These are phyloP conservation scores for Plasmopara muralis DNA, from an alignment of 352 stramenopile species.

Conservation along the genomic window DNA sequence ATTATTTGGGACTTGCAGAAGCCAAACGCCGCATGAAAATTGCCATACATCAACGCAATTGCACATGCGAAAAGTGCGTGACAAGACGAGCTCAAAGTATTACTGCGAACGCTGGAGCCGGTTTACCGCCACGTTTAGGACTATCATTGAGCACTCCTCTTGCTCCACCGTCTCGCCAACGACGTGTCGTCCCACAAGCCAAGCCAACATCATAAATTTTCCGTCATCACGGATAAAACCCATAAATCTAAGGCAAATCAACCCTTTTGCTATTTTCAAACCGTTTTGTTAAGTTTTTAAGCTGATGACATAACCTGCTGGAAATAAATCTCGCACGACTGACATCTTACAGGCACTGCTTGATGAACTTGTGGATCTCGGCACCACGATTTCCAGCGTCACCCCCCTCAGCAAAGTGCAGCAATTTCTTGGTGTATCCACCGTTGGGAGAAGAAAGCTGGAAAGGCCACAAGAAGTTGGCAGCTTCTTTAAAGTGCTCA, in stretches of 20 bases:
- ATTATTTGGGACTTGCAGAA: slow-evolving; percentile 80
- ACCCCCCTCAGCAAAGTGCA: slow-evolving; percentile 91
- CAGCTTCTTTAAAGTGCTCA: slow-evolving; percentile 98
- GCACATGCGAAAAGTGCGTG: slow-evolving; percentile 71
- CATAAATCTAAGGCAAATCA: slow-evolving; percentile 8
- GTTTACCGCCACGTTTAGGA: slow-evolving; percentile 7
- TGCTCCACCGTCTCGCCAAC: slow-evolving; percentile 36
- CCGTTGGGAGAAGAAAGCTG: slow-evolving; percentile 97
- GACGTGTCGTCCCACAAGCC: slow-evolving; percentile 32
- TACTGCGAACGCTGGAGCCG: slow-evolving; percentile 7
- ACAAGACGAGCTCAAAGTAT: slow-evolving; percentile 41
- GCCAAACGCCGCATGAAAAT: slow-evolving; percentile 81
- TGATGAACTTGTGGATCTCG: slow-evolving; percentile 94
- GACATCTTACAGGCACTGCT: slow-evolving; percentile 87
- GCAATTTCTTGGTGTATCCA: slow-evolving; percentile 92
- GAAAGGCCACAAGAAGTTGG: slow-evolving; percentile 99
- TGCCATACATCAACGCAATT: slow-evolving; percentile 77
- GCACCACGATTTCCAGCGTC: slow-evolving; percentile 89
- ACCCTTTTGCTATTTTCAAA: slow-evolving; percentile 50
- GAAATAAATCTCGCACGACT: slow-evolving; percentile 9
- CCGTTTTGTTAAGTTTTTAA: slow-evolving; percentile 20
- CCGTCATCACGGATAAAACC: no score
- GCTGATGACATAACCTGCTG: background rate
- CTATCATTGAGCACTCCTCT: slow-evolving; percentile 35
- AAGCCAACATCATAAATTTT: slow-evolving; percentile 9